phyloP scores from a whole-genome alignment of 768 basidiomycete species.

The Suillus subluteus region DNA sequence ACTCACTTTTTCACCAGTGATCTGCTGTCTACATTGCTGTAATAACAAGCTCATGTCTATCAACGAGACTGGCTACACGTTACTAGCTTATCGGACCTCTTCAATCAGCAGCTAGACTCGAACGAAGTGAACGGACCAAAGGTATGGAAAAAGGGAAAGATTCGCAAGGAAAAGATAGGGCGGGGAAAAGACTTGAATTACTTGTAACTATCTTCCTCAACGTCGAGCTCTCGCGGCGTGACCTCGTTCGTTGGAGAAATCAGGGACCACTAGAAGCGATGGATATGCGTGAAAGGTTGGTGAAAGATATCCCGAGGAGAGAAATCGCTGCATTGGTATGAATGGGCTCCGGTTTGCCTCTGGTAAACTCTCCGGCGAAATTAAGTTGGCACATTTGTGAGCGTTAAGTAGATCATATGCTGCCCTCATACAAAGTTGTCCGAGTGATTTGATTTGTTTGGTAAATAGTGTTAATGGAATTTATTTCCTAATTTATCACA shows the following conservation, averaged over 20 bases:
- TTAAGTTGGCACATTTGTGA: background rate
- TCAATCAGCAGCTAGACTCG: background rate
- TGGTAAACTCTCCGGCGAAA: background rate
- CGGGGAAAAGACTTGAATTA: background rate
- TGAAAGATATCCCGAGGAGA: background rate
- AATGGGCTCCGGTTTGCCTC: background rate
- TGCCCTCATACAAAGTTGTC: too few relatives aligned
- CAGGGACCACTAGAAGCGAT: too few relatives aligned
- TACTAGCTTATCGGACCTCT: background rate
- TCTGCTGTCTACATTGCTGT: background rate
- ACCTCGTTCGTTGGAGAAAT: background rate
- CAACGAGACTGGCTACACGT: background rate
- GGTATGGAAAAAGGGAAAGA: background rate
- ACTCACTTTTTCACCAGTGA: background rate
- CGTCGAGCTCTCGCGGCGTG: too few relatives aligned
- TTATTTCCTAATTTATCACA: constrained; percentile 21
- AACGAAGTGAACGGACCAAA: background rate
- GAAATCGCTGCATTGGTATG: background rate
- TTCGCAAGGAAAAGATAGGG: background rate
- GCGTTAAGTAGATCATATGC: too few relatives aligned
- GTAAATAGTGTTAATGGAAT: background rate
- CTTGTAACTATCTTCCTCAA: too few relatives aligned
- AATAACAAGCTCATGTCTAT: background rate
- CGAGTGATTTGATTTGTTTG: constrained; percentile 7
- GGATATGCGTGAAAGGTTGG: background rate